Base-by-base conservation (phyloP, 805 yeast genomes). In the Tetrapisispora phaffii region DNA sequence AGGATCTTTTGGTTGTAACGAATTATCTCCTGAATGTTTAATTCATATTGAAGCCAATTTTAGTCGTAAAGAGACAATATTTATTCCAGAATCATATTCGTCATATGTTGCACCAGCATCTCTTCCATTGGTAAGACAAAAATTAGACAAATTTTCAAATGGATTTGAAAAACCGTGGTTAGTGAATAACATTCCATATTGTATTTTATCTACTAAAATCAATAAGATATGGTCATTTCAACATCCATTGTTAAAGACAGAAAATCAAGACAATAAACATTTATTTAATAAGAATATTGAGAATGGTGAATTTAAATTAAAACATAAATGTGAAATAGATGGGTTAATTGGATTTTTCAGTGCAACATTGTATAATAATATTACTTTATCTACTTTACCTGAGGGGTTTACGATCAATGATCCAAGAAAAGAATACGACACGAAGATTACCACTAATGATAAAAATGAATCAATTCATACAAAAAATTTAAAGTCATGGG, bases 1-100 rank as follows among this genome's bases (percentile, higher is more conserved):
- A 23, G 97, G 97, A 6, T 85, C 95, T 15, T 84, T 90, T 66
- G 97, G 95, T 4, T 90, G 94, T 60, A 90, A 89, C 62, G 97
- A 89, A 59, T 69, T 86, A 16, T 74, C 85, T 8, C 97, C 97
- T 0, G 97, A 89, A 59, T 80, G 93, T 47, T 60, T 86, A 2
- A 68, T 67, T 38, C 65, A 72, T 1, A 55, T 71, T 16, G 73
- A 74, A 42, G 50, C 55, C 40, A 52, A 76, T 62, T 52, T 74
- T 61, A 44, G 64, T 20, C 61, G 60, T 7, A 47, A 52, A 10
- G 46, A 59, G 31, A 82, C 85, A 2, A 62, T 77, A 19, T 79
- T 75, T 63, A 81, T 83, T 32, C 90, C 90, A 12, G 65, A 71
- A 43, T 66, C 72, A 6, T 79, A 82, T 56, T 59, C 79, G 0